Percentiles rank a stretch among this genome's conserved stretches.
These are phyloP conservation scores for Xylaria castorea DNA, from an alignment of 495 filamentous ascomycete genomes.

Conservation along the genomic window DNA sequence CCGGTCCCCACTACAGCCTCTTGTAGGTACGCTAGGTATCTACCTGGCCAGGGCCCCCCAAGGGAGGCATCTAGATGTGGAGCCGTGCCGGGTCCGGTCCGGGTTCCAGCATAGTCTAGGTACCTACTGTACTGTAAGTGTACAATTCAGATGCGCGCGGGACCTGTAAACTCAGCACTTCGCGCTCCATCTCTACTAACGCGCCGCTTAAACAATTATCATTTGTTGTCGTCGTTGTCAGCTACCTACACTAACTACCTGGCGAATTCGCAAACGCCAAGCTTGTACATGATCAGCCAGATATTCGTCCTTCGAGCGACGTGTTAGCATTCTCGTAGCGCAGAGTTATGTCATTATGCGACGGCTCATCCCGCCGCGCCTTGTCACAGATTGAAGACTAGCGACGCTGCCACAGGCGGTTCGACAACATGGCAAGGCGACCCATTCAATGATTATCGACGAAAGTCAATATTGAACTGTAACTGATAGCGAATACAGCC, in stretches of 20 bases:
- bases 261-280: not conserved
- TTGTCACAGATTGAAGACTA: not conserved
- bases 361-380: not conserved
- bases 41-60: too few species aligned
- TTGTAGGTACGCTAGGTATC: not conserved
- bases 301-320: not conserved
- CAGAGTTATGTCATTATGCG: slow-evolving; percentile 21
- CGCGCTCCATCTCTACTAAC: slow-evolving; percentile 6
- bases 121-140: not conserved
- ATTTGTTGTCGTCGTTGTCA: not conserved
- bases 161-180: slow-evolving; percentile 2
- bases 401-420: slow-evolving; percentile 21
- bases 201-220: not conserved
- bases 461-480: not conserved
- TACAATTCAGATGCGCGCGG: not conserved
- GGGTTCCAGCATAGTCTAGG: not conserved
- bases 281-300: not conserved
- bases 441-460: slow-evolving; percentile 35
- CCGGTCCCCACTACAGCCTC: not conserved
- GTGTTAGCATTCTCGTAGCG: not conserved
- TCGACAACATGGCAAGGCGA: slow-evolving; percentile 34
- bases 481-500: slow-evolving; percentile 45
- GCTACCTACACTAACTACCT: not conserved
- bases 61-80: too few species aligned
- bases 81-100: too few species aligned